Percentiles rank a stretch among this genome's conserved stretches.
These are phyloP conservation scores for Daldinia decipiens DNA, from an alignment of 495 filamentous ascomycete species.

Conservation along the genomic window DNA sequence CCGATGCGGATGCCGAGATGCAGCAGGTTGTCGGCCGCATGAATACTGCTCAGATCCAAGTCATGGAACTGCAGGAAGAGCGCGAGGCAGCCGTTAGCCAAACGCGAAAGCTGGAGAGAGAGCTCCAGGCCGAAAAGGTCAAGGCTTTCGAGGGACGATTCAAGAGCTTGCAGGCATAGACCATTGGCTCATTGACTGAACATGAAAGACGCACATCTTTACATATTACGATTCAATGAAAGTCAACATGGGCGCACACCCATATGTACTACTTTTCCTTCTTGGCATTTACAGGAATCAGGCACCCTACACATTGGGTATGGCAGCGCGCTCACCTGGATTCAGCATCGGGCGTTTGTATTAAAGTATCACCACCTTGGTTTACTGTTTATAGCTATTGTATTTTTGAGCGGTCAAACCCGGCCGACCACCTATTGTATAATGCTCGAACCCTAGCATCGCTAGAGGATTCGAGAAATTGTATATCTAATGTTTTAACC, in stretches of 20 bases:
- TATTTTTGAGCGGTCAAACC: slow-evolving; percentile 25
- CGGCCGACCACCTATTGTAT: slow-evolving; percentile 25
- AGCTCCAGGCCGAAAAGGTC: slow-evolving; percentile 60
- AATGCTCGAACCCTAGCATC: slow-evolving; percentile 28
- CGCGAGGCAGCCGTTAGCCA: slow-evolving; percentile 87
- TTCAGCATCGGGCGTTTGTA: slow-evolving; percentile 38
- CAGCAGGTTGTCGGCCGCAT: slow-evolving; percentile 90
- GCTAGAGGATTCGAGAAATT: slow-evolving; percentile 6
- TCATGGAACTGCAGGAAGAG: slow-evolving; percentile 89
- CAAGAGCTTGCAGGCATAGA: slow-evolving; percentile 45
- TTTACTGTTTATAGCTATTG: slow-evolving; percentile 26
- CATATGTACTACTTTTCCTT: slow-evolving; percentile 24
- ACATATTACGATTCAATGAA: slow-evolving; percentile 37
- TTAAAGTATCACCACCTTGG: slow-evolving; percentile 23
- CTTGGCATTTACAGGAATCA: slow-evolving; percentile 46
- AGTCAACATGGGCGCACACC: slow-evolving; percentile 21
- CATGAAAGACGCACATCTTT: background rate
- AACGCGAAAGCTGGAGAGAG: slow-evolving; percentile 76
- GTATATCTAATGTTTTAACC: slow-evolving; percentile 37
- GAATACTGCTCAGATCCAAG: slow-evolving; percentile 94
- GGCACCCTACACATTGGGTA: slow-evolving; percentile 31
- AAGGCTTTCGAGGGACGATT: slow-evolving; percentile 60
- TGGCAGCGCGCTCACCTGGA: slow-evolving; percentile 30
- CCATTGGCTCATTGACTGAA: background rate
- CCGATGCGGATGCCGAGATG: slow-evolving; percentile 91